Percentiles rank a stretch among this genome's conserved stretches.
Conservation (phyloP, 106 monocot genomes). For the Posidonia australis region DNA sequence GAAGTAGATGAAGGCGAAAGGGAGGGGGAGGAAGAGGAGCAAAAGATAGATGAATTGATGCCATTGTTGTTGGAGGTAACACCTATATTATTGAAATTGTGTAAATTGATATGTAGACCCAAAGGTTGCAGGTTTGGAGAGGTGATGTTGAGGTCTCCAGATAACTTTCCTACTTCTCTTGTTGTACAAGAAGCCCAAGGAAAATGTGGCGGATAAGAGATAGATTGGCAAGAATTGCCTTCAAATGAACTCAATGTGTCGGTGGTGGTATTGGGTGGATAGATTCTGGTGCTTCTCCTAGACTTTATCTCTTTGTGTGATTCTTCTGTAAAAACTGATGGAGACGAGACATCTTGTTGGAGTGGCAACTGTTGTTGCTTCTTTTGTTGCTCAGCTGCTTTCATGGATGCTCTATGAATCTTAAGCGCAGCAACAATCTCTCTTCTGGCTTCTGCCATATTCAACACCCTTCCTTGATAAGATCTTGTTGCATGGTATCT, state of each 20-base stretch:
- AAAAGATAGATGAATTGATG: slow-evolving; percentile 14
- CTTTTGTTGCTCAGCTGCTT: slow-evolving; percentile 45
- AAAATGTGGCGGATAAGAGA: slow-evolving; percentile 10
- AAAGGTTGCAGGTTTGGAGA: not conserved
- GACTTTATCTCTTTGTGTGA: slow-evolving; percentile 6
- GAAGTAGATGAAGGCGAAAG: slow-evolving; percentile 9
- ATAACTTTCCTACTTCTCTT: slow-evolving; percentile 1
- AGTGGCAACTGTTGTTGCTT: slow-evolving; percentile 22
- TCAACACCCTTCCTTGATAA: slow-evolving; percentile 63
- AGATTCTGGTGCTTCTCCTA: slow-evolving; percentile 4
- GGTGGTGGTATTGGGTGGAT: slow-evolving; percentile 5
- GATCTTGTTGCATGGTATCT: slow-evolving; percentile 57
- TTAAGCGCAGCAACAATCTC: slow-evolving; percentile 87
- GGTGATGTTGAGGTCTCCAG: not conserved
- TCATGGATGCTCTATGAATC: slow-evolving; percentile 81
- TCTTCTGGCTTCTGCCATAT: slow-evolving; percentile 89
- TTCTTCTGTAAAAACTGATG: slow-evolving; percentile 10
- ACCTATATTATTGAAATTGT: not conserved
- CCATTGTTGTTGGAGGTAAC: not conserved
- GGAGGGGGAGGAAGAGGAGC: slow-evolving; percentile 16
- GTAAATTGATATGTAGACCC: slow-evolving; percentile 1
- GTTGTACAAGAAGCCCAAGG: slow-evolving; percentile 16
- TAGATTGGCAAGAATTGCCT: slow-evolving; percentile 13
- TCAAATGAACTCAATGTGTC: slow-evolving; percentile 12
- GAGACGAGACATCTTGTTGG: slow-evolving; percentile 13